These are phyloP conservation scores for Zarea fungicola DNA, from an alignment of 2,329 filamentous ascomycete species.

Conservation along the genomic window DNA sequence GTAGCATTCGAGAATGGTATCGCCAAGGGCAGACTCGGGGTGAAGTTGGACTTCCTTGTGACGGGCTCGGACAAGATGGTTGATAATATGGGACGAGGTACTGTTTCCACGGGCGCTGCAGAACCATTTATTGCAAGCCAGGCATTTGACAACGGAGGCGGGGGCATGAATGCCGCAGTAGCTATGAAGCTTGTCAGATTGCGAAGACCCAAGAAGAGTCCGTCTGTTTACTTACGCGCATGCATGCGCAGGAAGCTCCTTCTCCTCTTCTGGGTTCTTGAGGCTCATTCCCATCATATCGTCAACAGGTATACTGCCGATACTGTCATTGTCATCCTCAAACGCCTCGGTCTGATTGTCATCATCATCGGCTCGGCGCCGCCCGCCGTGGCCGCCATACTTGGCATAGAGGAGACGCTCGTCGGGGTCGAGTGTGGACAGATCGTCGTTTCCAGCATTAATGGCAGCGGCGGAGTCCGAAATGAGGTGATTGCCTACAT, in stretches of 20 bases:
- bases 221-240: constrained; percentile 68
- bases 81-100: constrained; percentile 95
- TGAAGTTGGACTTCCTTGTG: constrained; percentile 99
- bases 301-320: constrained; percentile 77
- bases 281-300: constrained; percentile 62
- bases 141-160: constrained; percentile 90
- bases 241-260: constrained; percentile 87
- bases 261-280: constrained; percentile 65
- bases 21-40: constrained; percentile 84
- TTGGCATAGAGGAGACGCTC: constrained; percentile 75
- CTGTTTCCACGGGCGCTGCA: constrained; percentile 96
- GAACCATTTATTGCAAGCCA: constrained; percentile 97
- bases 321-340: constrained; percentile 68
- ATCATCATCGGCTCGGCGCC: constrained; percentile 77
- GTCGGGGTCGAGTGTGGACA: constrained; percentile 67
- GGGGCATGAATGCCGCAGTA: constrained; percentile 98
- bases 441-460: constrained; percentile 75
- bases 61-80: constrained; percentile 91
- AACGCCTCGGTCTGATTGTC: constrained; percentile 81
- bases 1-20: constrained; percentile 97
- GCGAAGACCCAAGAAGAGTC: constrained; percentile 18
- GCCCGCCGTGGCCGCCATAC: constrained; percentile 54
- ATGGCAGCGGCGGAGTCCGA: constrained; percentile 81
- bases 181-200: constrained; percentile 38
- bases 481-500: constrained; percentile 80